Base-by-base conservation (phyloP, 805 yeast species). In the Priceomyces medius region DNA sequence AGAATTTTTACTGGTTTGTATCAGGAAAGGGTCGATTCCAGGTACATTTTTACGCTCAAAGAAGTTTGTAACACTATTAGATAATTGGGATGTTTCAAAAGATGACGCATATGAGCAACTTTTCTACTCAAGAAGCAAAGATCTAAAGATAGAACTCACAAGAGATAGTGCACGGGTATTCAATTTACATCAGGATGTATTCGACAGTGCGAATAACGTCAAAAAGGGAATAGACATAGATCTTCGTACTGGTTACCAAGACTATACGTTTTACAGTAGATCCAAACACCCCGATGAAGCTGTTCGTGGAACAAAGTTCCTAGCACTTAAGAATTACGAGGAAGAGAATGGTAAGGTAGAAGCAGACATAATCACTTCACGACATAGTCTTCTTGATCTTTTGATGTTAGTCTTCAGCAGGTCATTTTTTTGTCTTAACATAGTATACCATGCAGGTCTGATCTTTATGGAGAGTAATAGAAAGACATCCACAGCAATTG, bases 261-360 rank as follows among this genome's bases (percentile, higher is more conserved):
- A 32, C 16, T 37, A 26, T 13, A 37, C 21, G 8, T 41, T 36
- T 14, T 37, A 26, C 20, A 44, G 41, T 24, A 31, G 39, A 29
- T 10, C 24, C 9, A 34, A 31, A 13, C 21, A 16, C 10, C 24
- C 37, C 2, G 26, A 32, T 18, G 45, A 37, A 26, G 35, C 34
- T 38, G 41, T 42, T 6, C 27, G 31, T 16, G 47, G 47, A 10
- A 39, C 47, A 3, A 44, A 40, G 18, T 44, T 21, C 29, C 21
- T 40, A 8, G 47, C 41, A 9, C 21, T 44, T 14, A 20, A 33
- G 14, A 24, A 34, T 2, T 37, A 21, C 23, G 47, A 44, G 33
- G 23, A 17, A n/a, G 12, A 12, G 9, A 37, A 34, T 19, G 31
- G 31, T 9, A 37, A 32, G 19, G 28, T 40, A 4, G 18, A 26